Evolutionary conservation across 2,329 filamentous ascomycete genomes (phyloP).

Genomic region (Xylaria sp.): DNA sequence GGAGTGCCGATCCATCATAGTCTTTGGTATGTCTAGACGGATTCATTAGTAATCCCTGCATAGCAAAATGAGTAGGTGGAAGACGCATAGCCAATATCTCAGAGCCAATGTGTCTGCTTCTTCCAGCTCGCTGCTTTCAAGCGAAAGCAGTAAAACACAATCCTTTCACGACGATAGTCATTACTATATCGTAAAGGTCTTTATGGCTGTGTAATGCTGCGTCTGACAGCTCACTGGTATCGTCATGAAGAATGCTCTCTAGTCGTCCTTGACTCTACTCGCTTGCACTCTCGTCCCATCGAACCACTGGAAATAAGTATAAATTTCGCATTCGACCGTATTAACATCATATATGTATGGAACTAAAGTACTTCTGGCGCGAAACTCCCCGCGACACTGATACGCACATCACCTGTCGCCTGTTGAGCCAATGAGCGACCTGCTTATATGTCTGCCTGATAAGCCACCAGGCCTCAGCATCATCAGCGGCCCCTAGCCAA

Average conservation of each 20-base stretch:
- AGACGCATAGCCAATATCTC: not conserved
- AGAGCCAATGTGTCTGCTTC: not conserved
- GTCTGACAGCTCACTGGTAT: too few relatives aligned
- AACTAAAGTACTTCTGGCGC: not conserved
- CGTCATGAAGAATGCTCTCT: not conserved
- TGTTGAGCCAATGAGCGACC: conserved; percentile 45
- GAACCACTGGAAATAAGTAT: not conserved
- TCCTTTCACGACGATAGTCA: too few relatives aligned
- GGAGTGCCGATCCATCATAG: not conserved
- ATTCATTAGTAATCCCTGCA: not conserved
- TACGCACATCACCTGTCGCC: not conserved
- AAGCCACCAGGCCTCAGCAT: conserved; percentile 28
- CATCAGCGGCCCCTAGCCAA: not conserved
- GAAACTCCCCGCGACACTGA: not conserved
- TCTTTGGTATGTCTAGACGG: not conserved
- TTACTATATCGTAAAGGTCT: too few relatives aligned
- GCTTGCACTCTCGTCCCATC: not conserved
- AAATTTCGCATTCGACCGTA: conserved; percentile 15
- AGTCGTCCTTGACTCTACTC: not conserved
- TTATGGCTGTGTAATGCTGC: not conserved
- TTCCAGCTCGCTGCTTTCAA: not conserved
- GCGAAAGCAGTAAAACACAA: not conserved
- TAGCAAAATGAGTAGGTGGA: not conserved
- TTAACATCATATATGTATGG: not conserved
- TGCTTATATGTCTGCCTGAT: conserved; percentile 51